Evolutionary conservation across 2,329 filamentous ascomycete species (phyloP), one percentile per base, ranked within the genome.

Genomic region (Sporothrix sp.): DNA sequence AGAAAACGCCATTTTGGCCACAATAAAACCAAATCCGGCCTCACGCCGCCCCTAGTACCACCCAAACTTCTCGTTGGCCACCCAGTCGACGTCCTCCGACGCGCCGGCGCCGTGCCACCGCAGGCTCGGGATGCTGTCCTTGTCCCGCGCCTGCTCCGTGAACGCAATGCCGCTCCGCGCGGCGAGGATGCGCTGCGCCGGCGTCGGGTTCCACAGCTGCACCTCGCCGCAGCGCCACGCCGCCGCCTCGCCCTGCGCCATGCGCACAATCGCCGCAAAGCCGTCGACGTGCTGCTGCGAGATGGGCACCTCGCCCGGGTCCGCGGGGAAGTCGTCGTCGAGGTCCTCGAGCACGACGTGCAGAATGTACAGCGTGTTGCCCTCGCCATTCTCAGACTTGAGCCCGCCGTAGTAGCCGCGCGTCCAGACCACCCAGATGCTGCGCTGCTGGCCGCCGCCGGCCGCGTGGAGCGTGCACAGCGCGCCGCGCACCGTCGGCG

Each of bases 161-260:
- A 76, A 69, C 18, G 73, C 62, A 14, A 87, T 58, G 8, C 71
- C 72, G 2, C 69, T 66, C 23, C 60, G 61, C 35, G 71, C 65
- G 1, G 82, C 66, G 36, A 84, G 59, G 14, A 63, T 55, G 61
- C 63, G 63, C 23, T 81, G 63, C 55, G 73, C 59, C 7, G 76
- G 69, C 4, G 75, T 76, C 0, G 90, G 89, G 62, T 93, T 95
- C 91, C 91, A 97, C 47, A 91, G 71, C 63, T 89, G 77, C 3
- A 95, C 78, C 40, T 79, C 74, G 36, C 74, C 71, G 68, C 87
- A 79, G 39, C 76, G 70, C 84, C 87, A 95, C 51, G 78, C 71
- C 3, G 71, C 67, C 2, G 90, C 90, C 65, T 94, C 81, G 8
- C 67, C 67, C 60, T 84, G 80, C 4, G 88, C 89, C 39, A 81